Conservation (phyloP, 768 basidiomycete species). For the Mycena amicta region DNA sequence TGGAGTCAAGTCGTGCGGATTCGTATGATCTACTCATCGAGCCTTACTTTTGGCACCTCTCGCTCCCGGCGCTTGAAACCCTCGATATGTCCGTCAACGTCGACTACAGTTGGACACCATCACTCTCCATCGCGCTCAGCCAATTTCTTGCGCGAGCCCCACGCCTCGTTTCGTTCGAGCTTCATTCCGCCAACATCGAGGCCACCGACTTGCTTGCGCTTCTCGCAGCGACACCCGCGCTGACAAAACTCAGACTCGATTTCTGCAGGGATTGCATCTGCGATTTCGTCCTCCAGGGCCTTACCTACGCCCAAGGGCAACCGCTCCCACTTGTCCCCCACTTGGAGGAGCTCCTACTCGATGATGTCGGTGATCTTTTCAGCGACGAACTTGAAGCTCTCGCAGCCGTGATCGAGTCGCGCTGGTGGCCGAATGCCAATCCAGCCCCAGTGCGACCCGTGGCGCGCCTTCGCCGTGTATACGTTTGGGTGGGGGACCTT, state of each 20-base stretch:
- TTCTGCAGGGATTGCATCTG: not conserved
- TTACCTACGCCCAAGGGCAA: not conserved
- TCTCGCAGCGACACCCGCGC: not conserved
- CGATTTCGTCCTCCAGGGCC: not conserved
- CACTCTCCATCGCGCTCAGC: not conserved
- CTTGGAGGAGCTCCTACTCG: not conserved
- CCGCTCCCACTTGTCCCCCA: not conserved
- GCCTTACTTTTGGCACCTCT: not conserved
- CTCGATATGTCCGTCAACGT: not conserved
- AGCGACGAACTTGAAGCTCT: not conserved
- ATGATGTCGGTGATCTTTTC: not conserved
- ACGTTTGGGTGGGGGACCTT: too few species aligned
- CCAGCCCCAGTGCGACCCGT: not conserved
- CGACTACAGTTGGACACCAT: not conserved
- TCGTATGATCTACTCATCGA: not conserved
- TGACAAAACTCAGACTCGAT: not conserved
- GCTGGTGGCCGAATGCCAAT: not conserved
- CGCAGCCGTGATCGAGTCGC: not conserved
- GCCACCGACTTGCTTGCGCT: not conserved
- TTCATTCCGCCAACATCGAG: not conserved
- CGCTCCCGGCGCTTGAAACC: not conserved
- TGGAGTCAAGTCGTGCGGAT: too few species aligned
- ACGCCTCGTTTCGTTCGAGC: not conserved
- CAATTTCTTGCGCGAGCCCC: not conserved
- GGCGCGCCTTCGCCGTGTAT: too few species aligned